A percentile compares a stretch with the other conserved stretches of the same genome.
Conservation (phyloP, 768 basidiomycete genomes). For the Pleurotus citrinopileatus region DNA sequence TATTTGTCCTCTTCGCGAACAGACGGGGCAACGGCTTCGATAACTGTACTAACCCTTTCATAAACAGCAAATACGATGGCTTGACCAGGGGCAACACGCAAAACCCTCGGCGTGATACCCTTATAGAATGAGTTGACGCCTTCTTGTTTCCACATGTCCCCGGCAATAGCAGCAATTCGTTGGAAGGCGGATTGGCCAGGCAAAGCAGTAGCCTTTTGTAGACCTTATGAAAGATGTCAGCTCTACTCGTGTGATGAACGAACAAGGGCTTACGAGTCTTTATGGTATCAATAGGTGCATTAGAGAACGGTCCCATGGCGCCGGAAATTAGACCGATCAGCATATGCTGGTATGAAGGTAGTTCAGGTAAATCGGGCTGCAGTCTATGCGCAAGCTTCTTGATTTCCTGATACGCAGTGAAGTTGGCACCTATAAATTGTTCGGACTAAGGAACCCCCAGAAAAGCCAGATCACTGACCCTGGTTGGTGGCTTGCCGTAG, state of each 20-base stretch:
- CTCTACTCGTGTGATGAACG: neutral
- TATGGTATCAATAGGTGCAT: conserved; percentile 93
- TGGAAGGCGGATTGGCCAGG: conserved; percentile 77
- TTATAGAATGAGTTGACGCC: conserved; percentile 93
- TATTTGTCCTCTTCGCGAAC: conserved; percentile 59
- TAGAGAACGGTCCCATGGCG: conserved; percentile 97
- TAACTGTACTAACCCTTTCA: conserved; percentile 74
- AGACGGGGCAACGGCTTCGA: conserved; percentile 65
- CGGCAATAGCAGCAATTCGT: conserved; percentile 75
- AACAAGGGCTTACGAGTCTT: conserved; percentile 73
- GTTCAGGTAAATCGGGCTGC: conserved; percentile 76
- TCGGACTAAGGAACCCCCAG: neutral
- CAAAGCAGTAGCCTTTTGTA: conserved; percentile 78
- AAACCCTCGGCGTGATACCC: conserved; percentile 94
- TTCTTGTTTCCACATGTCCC: conserved; percentile 93
- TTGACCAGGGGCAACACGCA: conserved; percentile 95
- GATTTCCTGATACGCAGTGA: conserved; percentile 96
- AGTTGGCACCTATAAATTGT: conserved; percentile 72
- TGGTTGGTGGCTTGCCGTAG: conserved; percentile 97
- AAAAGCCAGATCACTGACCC: conserved; percentile 42
- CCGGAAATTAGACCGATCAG: conserved; percentile 92
- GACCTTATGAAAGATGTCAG: conserved; percentile 40
- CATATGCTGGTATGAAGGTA: conserved; percentile 97
- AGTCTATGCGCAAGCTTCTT: conserved; percentile 76
- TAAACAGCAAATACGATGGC: conserved; percentile 98